A percentile compares a stretch with the other conserved stretches of the same genome.
Evolutionary conservation across 202 grass and related monocot species (phyloP).

Genomic region (Schoenoplectus triqueter): DNA sequence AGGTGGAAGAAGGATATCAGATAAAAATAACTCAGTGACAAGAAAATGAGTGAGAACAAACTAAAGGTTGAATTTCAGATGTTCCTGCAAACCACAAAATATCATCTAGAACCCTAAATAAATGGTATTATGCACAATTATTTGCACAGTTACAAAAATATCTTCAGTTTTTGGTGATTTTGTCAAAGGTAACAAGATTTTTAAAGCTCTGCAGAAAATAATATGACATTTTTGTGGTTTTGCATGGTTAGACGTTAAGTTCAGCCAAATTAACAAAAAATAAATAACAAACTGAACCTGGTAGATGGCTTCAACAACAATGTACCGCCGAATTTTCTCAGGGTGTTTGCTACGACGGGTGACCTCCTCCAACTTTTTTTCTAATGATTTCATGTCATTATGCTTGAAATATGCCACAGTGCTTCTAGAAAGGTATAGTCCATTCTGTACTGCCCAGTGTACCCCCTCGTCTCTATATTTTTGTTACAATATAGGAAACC

Average conservation of each 20-base stretch:
- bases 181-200: background rate
- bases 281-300: conserved; percentile 53
- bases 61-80: conserved; percentile 6
- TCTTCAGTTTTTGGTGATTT: background rate
- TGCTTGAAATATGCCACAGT: conserved; percentile 96
- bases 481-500: conserved; percentile 11
- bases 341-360: conserved; percentile 74
- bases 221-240: background rate
- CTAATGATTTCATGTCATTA: conserved; percentile 95
- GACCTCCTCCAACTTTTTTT: conserved; percentile 76
- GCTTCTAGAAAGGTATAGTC: conserved; percentile 89
- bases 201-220: no score
- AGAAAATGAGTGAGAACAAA: background rate
- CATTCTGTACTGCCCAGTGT: conserved; percentile 95
- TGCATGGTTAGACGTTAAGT: background rate
- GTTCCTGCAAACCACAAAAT: background rate
- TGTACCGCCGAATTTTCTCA: conserved; percentile 88
- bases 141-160: background rate
- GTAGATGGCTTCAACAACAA: conserved; percentile 93
- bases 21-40: background rate
- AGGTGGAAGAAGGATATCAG: conserved; percentile 13
- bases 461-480: conserved; percentile 89
- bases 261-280: conserved; percentile 33
- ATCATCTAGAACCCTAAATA: conserved; percentile 21
- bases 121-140: background rate